phyloP scores from a whole-genome alignment of 2,329 filamentous ascomycete genomes.

The Acarospora socialis region DNA sequence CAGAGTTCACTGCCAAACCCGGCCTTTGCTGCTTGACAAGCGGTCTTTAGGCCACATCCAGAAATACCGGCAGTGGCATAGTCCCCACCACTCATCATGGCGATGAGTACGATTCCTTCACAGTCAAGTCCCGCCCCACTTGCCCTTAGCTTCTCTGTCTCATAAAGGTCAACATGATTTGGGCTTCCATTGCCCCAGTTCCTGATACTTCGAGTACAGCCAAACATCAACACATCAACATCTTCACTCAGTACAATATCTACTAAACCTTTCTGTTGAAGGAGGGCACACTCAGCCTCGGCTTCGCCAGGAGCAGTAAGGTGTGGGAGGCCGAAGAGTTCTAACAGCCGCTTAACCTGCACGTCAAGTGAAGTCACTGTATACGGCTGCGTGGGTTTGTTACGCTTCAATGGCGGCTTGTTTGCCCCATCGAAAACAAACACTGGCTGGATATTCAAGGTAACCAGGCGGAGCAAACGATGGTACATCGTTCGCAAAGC shows the following conservation, averaged over 20 bases:
- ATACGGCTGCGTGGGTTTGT: slow-evolving; percentile 28
- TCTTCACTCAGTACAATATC: slow-evolving; percentile 40
- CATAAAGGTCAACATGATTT: slow-evolving; percentile 37
- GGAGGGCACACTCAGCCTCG: slow-evolving; percentile 37
- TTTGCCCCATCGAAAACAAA: slow-evolving; percentile 42
- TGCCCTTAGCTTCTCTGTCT: slow-evolving; percentile 29
- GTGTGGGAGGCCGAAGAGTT: slow-evolving; percentile 37
- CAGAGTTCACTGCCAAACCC: slow-evolving; percentile 36
- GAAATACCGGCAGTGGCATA: slow-evolving; percentile 38
- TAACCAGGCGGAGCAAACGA: slow-evolving; percentile 34
- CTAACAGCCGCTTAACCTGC: slow-evolving; percentile 36
- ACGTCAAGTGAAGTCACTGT: slow-evolving; percentile 34
- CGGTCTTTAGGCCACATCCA: slow-evolving; percentile 36
- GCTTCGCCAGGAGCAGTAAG: slow-evolving; percentile 38
- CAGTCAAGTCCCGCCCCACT: slow-evolving; percentile 30
- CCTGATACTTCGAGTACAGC: slow-evolving; percentile 30
- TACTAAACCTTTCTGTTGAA: slow-evolving; percentile 33
- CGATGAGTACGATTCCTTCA: slow-evolving; percentile 38
- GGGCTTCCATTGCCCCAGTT: slow-evolving; percentile 35
- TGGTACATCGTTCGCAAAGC: slow-evolving; percentile 40
- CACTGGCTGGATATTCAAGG: slow-evolving; percentile 35
- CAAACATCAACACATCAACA: slow-evolving; percentile 40
- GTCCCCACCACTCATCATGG: slow-evolving; percentile 39
- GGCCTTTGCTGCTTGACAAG: slow-evolving; percentile 37
- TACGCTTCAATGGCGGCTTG: slow-evolving; percentile 38